phyloP scores from a whole-genome alignment of 371 early-diverging fungal genomes.

The Rhizopus stolonifer region DNA sequence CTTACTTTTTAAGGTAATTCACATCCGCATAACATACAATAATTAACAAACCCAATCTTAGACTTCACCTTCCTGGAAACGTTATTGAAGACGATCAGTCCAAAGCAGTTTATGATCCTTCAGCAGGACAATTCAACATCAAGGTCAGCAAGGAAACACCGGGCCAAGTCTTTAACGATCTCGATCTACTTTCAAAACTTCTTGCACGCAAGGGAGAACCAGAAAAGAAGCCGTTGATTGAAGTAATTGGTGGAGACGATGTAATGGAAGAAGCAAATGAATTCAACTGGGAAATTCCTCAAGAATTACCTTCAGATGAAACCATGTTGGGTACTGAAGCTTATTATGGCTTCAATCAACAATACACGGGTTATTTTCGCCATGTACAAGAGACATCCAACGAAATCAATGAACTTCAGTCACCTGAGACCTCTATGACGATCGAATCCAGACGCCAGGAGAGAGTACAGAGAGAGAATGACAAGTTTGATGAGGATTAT shows the following conservation, averaged over 20 bases:
- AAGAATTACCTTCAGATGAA: slow-evolving; percentile 52
- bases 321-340: slow-evolving; percentile 23
- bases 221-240: slow-evolving; percentile 55
- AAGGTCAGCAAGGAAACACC: slow-evolving; percentile 74
- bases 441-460: slow-evolving; percentile 59
- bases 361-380: slow-evolving; percentile 75
- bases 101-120: slow-evolving; percentile 79
- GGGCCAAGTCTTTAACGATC: slow-evolving; percentile 81
- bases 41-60: slow-evolving; percentile 36
- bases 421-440: slow-evolving; percentile 69
- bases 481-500: slow-evolving; percentile 87
- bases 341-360: slow-evolving; percentile 85
- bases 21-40: slow-evolving; percentile 2
- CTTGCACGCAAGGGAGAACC: slow-evolving; percentile 67
- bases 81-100: slow-evolving; percentile 88
- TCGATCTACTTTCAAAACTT: slow-evolving; percentile 84
- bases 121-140: slow-evolving; percentile 72
- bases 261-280: slow-evolving; percentile 53
- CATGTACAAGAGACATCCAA: slow-evolving; percentile 80
- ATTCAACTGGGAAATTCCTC: slow-evolving; percentile 88
- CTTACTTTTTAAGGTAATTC: slow-evolving; percentile 80
- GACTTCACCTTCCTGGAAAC: slow-evolving; percentile 81
- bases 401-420: slow-evolving; percentile 78
- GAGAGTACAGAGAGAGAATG: slow-evolving; percentile 70
- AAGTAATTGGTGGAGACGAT: slow-evolving; percentile 56